Conservation (phyloP, 2,329 filamentous ascomycete genomes). For the Paecilomyces niveus region DNA sequence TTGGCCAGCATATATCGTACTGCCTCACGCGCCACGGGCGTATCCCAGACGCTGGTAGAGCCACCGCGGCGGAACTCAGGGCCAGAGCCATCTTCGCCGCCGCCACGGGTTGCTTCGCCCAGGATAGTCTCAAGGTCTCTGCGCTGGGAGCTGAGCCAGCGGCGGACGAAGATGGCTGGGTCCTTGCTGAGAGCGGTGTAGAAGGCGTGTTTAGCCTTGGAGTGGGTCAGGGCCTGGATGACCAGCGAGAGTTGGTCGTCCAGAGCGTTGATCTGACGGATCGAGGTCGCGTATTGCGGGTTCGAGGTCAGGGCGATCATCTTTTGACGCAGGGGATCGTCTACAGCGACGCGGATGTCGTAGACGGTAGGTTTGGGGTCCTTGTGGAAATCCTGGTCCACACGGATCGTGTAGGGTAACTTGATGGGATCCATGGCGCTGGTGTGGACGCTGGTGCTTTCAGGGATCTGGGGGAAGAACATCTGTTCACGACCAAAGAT, state of each 20-base stretch:
- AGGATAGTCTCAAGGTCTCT: slow-evolving; percentile 82
- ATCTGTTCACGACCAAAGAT: slow-evolving; percentile 69
- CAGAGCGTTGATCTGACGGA: slow-evolving; percentile 67
- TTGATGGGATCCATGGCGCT: slow-evolving; percentile 72
- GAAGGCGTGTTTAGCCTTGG: slow-evolving; percentile 87
- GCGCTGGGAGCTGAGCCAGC: slow-evolving; percentile 88
- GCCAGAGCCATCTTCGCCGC: slow-evolving; percentile 47
- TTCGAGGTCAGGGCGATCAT: slow-evolving; percentile 62
- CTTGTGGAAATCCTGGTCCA: slow-evolving; percentile 76
- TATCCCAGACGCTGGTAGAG: slow-evolving; percentile 56
- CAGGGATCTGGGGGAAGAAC: slow-evolving; percentile 77
- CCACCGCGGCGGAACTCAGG: slow-evolving; percentile 45
- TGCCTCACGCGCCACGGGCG: slow-evolving; percentile 53
- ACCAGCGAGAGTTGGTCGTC: slow-evolving; percentile 83
- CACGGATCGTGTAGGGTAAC: slow-evolving; percentile 85
- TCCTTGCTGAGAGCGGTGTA: slow-evolving; percentile 71
- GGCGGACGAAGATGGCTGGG: slow-evolving; percentile 73
- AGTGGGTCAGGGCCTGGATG: slow-evolving; percentile 73
- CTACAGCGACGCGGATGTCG: slow-evolving; percentile 76
- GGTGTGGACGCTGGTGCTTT: slow-evolving; percentile 72
- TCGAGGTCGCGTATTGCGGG: slow-evolving; percentile 60
- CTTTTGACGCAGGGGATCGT: slow-evolving; percentile 68
- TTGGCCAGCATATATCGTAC: slow-evolving; percentile 55
- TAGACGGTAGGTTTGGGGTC: slow-evolving; percentile 75
- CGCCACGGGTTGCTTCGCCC: slow-evolving; percentile 63